Conservation (phyloP, 495 filamentous ascomycete species). For the Penicillium malachiteum region DNA sequence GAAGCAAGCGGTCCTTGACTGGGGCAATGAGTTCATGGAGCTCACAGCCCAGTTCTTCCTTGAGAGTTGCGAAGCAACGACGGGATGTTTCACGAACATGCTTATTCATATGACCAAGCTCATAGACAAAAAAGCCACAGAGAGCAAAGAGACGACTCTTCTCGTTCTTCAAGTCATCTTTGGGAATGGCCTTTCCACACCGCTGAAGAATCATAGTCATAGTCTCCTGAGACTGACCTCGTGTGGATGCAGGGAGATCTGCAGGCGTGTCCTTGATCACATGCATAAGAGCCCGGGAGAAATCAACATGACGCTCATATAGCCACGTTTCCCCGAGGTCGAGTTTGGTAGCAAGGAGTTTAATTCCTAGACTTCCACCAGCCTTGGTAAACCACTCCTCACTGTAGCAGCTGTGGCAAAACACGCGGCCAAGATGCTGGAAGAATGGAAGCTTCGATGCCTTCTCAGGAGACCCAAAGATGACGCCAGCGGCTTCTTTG, state of each 20-base stretch:
- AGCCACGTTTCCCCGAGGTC: slow-evolving; percentile 85
- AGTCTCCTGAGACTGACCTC: slow-evolving; percentile 75
- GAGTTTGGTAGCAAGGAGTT: slow-evolving; percentile 73
- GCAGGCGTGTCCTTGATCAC: slow-evolving; percentile 96
- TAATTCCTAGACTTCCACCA: slow-evolving; percentile 86
- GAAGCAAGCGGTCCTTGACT: slow-evolving; percentile 80
- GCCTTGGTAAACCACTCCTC: slow-evolving; percentile 98
- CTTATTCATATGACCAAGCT: slow-evolving; percentile 90
- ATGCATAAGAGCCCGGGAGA: slow-evolving; percentile 83
- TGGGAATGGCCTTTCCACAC: slow-evolving; percentile 70
- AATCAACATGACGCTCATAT: slow-evolving; percentile 73
- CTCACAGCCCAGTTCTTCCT: slow-evolving; percentile 69
- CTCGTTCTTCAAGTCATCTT: slow-evolving; percentile 70
- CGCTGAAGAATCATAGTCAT: slow-evolving; percentile 72
- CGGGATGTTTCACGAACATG: slow-evolving; percentile 86
- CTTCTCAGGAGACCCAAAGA: slow-evolving; percentile 73
- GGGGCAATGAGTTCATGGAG: slow-evolving; percentile 83
- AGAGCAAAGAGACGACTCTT: slow-evolving; percentile 67
- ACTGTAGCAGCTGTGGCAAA: slow-evolving; percentile 91
- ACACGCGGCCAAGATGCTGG: slow-evolving; percentile 70
- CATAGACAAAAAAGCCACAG: slow-evolving; percentile 77
- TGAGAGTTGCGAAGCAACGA: slow-evolving; percentile 74
- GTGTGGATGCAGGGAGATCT: slow-evolving; percentile 84
- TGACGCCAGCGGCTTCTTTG: slow-evolving; percentile 70
- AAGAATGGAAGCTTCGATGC: slow-evolving; percentile 79